A percentile compares a stretch with the other conserved stretches of the same genome.
phyloP scores from a whole-genome alignment of 164 flowering plant species.

The Chimonanthus praecox region DNA sequence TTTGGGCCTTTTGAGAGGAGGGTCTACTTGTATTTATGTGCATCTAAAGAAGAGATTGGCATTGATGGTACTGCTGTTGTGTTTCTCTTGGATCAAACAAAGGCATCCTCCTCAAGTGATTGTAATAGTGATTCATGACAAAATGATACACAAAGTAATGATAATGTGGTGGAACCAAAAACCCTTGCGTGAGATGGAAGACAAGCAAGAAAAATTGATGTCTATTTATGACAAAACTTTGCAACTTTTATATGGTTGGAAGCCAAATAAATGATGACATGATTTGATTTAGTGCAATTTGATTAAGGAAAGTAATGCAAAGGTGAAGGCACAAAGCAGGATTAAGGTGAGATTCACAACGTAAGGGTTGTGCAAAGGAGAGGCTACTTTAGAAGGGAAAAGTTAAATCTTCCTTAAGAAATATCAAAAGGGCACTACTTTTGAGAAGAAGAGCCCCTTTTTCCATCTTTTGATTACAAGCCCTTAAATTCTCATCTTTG shows the following conservation, averaged over 20 bases:
- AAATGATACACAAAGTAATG: background rate
- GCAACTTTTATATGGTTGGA: background rate
- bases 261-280: conserved; percentile 1
- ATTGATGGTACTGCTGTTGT: conserved; percentile 8
- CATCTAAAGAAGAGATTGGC: background rate
- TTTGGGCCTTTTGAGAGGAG: too few species aligned
- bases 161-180: background rate
- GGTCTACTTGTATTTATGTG: background rate
- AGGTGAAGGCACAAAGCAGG: conserved; percentile 18
- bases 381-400: background rate
- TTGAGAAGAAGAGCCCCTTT: background rate
- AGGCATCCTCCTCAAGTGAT: background rate
- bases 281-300: background rate
- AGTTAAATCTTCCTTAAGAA: background rate
- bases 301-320: conserved; percentile 11
- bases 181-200: background rate
- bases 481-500: background rate
- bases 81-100: conserved; percentile 6
- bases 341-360: conserved; percentile 15
- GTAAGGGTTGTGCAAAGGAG: background rate
- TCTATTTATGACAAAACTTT: background rate
- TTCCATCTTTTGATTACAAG: background rate
- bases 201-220: background rate
- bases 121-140: background rate
- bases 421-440: background rate